These are phyloP conservation scores for Haplosporangium sp. DNA, from an alignment of 371 early-diverging fungal species.

Conservation along the genomic window DNA sequence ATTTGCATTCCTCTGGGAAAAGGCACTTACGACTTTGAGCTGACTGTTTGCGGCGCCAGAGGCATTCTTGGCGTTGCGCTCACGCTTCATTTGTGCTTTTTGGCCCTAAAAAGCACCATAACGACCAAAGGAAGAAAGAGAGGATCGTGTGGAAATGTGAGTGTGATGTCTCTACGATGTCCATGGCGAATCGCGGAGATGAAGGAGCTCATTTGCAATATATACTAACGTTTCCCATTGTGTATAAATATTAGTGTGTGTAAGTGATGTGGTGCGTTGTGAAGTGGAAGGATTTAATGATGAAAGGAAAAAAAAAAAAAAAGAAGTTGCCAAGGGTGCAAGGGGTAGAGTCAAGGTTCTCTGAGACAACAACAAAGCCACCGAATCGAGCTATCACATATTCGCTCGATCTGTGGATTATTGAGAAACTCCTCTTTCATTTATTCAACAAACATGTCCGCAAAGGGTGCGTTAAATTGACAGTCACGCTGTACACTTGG, in stretches of 20 bases:
- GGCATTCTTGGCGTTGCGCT: conserved; percentile 74
- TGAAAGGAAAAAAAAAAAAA: conserved; percentile 1
- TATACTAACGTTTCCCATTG: conserved; percentile 39
- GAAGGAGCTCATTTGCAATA: neutral
- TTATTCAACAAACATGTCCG: conserved; percentile 42
- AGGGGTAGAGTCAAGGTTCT: conserved; percentile 3
- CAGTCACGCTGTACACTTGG: conserved; percentile 32
- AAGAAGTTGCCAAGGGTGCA: neutral
- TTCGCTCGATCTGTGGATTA: conserved; percentile 13
- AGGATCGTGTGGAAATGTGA: neutral
- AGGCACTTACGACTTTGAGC: conserved; percentile 76
- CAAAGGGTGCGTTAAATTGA: conserved; percentile 41
- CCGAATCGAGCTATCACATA: neutral
- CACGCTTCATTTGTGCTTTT: conserved; percentile 82
- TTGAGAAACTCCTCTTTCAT: conserved; percentile 42
- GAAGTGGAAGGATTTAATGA: neutral
- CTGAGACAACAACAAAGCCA: conserved; percentile 9
- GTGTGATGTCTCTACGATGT: too few relatives aligned
- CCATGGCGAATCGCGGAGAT: too few relatives aligned
- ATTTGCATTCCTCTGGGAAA: neutral
- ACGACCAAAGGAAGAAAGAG: neutral
- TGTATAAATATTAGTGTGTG: conserved; percentile 12
- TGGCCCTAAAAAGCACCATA: conserved; percentile 56
- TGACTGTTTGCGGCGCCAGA: conserved; percentile 72
- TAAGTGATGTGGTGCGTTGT: conserved; percentile 1